Percentiles rank a stretch among this genome's conserved stretches.
Evolutionary conservation across 1,284 basidiomycete genomes (phyloP).

Genomic region (Naganishia cerealis): DNA sequence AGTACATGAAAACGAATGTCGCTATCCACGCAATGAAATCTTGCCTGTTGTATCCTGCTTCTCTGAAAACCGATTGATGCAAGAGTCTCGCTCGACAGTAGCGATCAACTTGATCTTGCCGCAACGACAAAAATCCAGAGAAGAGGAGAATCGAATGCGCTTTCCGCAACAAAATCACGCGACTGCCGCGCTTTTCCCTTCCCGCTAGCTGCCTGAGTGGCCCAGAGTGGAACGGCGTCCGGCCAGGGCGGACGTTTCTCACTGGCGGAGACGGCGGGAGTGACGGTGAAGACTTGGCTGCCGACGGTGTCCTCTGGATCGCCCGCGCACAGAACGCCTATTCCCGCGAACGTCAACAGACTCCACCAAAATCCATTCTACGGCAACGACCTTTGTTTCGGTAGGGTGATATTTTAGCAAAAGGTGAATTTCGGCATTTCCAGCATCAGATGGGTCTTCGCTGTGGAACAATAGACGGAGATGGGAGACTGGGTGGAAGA

Average conservation of each 20-base stretch:
- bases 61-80: no score
- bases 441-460: constrained; percentile 12
- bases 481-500: not conserved
- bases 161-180: not conserved
- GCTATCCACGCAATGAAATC: no score
- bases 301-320: constrained; percentile 3
- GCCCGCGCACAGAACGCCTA: constrained; percentile 12
- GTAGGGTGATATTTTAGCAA: constrained; percentile 28
- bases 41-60: no score
- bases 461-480: not conserved
- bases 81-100: no score
- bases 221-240: constrained; percentile 2
- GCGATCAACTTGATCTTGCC: no score
- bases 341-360: constrained; percentile 19
- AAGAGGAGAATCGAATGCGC: not conserved
- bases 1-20: no score
- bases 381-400: constrained; percentile 28
- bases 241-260: constrained; percentile 1
- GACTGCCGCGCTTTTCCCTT: not conserved
- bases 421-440: constrained; percentile 25
- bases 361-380: constrained; percentile 23
- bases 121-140: not conserved
- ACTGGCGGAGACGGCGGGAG: constrained; percentile 14
- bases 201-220: not conserved
- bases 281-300: constrained; percentile 23